Evolutionary conservation across 2,329 filamentous ascomycete species (phyloP).

Genomic region (Fusarium beomiforme): DNA sequence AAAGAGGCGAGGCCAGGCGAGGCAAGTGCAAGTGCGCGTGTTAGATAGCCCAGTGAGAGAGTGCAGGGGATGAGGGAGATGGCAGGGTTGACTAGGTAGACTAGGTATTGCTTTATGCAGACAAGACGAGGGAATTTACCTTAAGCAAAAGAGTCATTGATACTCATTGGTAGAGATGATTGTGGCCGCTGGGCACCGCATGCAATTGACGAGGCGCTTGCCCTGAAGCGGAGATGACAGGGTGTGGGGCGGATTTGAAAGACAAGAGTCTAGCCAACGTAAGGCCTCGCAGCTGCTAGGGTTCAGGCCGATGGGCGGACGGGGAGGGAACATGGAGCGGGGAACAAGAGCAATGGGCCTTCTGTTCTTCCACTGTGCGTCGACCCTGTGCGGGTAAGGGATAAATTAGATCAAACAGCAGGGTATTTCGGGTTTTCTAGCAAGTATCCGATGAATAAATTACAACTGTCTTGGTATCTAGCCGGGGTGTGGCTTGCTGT

Average conservation of each 20-base stretch:
- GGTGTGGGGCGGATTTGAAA: constrained; percentile 34
- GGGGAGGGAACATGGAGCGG: constrained; percentile 37
- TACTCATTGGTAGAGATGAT: constrained; percentile 34
- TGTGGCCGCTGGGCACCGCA: constrained; percentile 34
- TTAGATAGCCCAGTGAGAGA: constrained; percentile 28
- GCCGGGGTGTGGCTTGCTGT: constrained; percentile 10
- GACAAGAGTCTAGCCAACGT: constrained; percentile 25
- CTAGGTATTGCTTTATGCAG: constrained; percentile 26
- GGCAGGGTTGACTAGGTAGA: constrained; percentile 4
- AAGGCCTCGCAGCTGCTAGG: constrained; percentile 22
- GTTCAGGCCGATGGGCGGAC: constrained; percentile 27
- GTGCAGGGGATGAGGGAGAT: constrained; percentile 12
- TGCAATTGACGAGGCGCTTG: constrained; percentile 47
- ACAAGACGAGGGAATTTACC: constrained; percentile 28
- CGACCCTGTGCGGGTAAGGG: constrained; percentile 3
- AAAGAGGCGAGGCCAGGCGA: constrained; percentile 54
- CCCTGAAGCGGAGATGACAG: constrained; percentile 33
- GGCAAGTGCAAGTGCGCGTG: constrained; percentile 36
- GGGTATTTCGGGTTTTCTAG: constrained; percentile 6
- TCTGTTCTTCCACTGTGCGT: constrained; percentile 24
- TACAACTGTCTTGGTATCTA: background rate
- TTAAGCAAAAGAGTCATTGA: constrained; percentile 33
- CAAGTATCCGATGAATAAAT: background rate
- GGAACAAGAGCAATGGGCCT: constrained; percentile 18
- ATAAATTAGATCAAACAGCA: constrained; percentile 13